These are phyloP conservation scores for Fragaria iinumae DNA, from an alignment of 306 rosid species.

Conservation along the genomic window DNA sequence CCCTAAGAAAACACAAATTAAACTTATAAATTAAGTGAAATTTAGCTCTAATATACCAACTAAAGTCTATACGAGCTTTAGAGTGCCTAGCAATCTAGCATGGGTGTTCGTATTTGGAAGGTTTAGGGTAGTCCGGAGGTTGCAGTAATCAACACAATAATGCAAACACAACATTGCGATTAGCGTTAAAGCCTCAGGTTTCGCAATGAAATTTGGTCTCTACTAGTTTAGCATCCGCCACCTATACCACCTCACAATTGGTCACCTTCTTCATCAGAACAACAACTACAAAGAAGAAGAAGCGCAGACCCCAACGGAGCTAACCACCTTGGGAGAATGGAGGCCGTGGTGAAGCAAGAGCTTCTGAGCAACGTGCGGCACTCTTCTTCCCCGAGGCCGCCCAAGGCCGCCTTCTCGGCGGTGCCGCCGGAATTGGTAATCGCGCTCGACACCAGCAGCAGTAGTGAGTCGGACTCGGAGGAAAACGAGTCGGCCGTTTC, in stretches of 20 bases:
- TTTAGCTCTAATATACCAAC: too few relatives aligned
- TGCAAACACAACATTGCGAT: neutral
- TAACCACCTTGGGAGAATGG: slow-evolving; percentile 33
- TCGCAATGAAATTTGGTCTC: neutral
- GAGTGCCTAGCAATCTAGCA: too few relatives aligned
- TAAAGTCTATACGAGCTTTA: too few relatives aligned
- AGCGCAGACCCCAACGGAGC: neutral
- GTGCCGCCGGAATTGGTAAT: slow-evolving; percentile 35
- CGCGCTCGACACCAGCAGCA: slow-evolving; percentile 40
- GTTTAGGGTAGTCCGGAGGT: too few relatives aligned
- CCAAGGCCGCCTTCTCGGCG: slow-evolving; percentile 11
- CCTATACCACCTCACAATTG: neutral
- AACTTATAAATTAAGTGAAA: too few relatives aligned
- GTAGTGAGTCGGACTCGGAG: slow-evolving; percentile 26
- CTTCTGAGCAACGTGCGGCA: neutral
- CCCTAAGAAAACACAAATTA: too few relatives aligned
- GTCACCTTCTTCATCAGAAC: neutral
- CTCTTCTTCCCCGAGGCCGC: neutral
- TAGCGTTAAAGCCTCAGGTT: neutral
- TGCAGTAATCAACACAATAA: too few relatives aligned
- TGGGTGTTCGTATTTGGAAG: too few relatives aligned
- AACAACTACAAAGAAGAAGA: neutral
- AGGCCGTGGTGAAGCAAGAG: slow-evolving; percentile 49
- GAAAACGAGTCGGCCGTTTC: neutral
- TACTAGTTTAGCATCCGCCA: neutral